Evolutionary conservation across 2,329 filamentous ascomycete species (phyloP), one percentile per base, ranked within the genome.

Genomic region (Pseudogymnoascus sp.): DNA sequence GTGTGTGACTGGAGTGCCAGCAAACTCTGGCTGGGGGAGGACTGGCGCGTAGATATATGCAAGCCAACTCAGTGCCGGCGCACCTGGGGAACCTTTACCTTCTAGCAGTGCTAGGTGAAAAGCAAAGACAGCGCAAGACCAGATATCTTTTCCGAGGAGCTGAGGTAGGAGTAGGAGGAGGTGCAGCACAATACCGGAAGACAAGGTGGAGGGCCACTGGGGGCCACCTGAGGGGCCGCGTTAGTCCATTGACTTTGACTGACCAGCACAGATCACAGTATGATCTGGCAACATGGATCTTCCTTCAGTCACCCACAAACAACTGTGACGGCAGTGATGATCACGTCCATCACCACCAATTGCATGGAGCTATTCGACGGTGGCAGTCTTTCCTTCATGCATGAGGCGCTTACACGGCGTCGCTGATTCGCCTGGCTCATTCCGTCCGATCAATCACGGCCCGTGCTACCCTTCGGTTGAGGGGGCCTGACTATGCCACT

Each of bases 181-280:
- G 16, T 33, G 50, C 16, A 33, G n/a, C 50, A 21, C 28, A 56
- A 56, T 35, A 33, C 16, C 5, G 28, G 5, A 56, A 21, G 50
- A 56, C 50, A 56, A 56, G 14, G 7, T 12, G 47, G 23, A 47
- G 21, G 44, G 21, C 25, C 47, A 56, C 25, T 56, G n/a, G 25
- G 28, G 28, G 50, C 50, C 50, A 21, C 2, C 50, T 11, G 14
- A 28, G 28, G 28, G 50, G 25, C 11, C 25, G 50, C 50, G 5
- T 56, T 56, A 56, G 50, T 35, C 25, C 50, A 56, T 56, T 56
- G 50, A 33, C 50, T 56, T 56, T 56, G 50, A 33, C 50, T 56
- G 50, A 56, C 28, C 28, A 56, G 50, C 50, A 56, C 50, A 56
- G 50, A 56, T 56, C 50, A 56, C 1, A 35, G 28, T 56, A 56